Evolutionary conservation across 192 early-diverging fungal genomes (phyloP).

Genomic region (Umbelopsis isabellina): DNA sequence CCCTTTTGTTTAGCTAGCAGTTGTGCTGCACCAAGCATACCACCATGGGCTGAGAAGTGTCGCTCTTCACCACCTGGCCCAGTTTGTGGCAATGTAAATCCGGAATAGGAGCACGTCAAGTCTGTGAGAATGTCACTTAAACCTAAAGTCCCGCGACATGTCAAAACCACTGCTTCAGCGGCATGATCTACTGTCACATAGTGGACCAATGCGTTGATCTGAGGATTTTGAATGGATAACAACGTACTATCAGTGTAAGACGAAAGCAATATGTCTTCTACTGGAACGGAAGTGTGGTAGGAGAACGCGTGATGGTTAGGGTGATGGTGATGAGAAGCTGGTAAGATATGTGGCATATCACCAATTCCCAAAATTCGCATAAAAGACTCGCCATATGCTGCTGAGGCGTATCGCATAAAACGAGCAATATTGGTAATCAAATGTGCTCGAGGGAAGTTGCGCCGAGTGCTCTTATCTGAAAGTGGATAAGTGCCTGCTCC

Average conservation of each 20-base stretch:
- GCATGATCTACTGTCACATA: conserved; percentile 87
- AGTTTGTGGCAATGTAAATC: conserved; percentile 48
- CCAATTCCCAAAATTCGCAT: conserved; percentile 74
- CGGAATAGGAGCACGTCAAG: conserved; percentile 77
- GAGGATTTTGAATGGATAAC: conserved; percentile 49
- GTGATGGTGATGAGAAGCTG: conserved; percentile 48
- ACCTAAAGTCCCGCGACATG: conserved; percentile 87
- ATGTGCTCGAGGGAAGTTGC: conserved; percentile 58
- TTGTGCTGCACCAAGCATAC: conserved; percentile 84
- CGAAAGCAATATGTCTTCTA: conserved; percentile 78
- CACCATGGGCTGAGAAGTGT: conserved; percentile 72
- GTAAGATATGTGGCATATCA: conserved; percentile 43
- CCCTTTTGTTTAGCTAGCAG: conserved; percentile 68
- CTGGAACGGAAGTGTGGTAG: conserved; percentile 72
- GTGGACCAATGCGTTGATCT: conserved; percentile 73
- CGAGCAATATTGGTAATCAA: conserved; percentile 69
- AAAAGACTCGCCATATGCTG: conserved; percentile 73
- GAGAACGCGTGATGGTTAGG: conserved; percentile 79
- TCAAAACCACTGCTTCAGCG: conserved; percentile 73
- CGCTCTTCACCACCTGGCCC: conserved; percentile 22
- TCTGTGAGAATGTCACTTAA: conserved; percentile 89
- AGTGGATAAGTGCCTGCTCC: background rate
- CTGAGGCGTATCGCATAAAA: conserved; percentile 70
- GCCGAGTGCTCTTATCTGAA: conserved; percentile 36
- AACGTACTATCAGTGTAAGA: conserved; percentile 54